Conservation (phyloP, 2,329 filamentous ascomycete species). For the Sporothrix pallida region DNA sequence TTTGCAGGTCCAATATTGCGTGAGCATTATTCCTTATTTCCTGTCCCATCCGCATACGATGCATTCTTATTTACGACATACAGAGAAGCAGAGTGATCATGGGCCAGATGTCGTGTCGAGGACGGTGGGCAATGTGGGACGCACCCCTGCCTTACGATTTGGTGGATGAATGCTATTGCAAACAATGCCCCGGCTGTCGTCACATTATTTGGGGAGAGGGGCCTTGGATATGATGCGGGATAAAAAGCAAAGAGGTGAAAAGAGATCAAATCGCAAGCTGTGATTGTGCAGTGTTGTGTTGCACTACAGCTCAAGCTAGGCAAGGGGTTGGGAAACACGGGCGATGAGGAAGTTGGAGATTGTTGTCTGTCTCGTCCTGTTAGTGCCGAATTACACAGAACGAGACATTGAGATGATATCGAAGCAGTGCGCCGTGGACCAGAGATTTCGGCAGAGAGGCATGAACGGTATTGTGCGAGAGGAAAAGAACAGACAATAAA, state of each 20-base stretch:
- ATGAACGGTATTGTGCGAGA: neutral
- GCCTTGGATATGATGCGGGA: neutral
- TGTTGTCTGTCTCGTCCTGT: neutral
- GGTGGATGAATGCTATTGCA: neutral
- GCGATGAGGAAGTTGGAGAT: too few relatives aligned
- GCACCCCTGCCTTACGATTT: neutral
- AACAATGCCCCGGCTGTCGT: neutral
- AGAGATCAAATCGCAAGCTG: neutral
- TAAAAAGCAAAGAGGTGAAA: neutral
- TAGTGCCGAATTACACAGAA: neutral
- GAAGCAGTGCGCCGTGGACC: conserved; percentile 4
- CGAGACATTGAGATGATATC: neutral
- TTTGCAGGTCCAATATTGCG: conserved; percentile 15
- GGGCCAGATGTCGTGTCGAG: neutral
- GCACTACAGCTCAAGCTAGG: conserved; percentile 24
- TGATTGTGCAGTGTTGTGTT: conserved; percentile 11
- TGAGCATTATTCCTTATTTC: conserved; percentile 19
- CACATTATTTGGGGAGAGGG: neutral
- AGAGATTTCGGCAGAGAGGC: neutral
- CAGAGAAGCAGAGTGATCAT: neutral
- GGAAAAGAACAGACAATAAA: neutral
- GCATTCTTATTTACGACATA: too few relatives aligned
- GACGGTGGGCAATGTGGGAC: neutral
- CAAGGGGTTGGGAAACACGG: neutral
- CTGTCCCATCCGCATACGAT: too few relatives aligned